Percentiles rank a stretch among this genome's conserved stretches.
phyloP scores from a whole-genome alignment of 2,329 filamentous ascomycete genomes.

The Colletotrichum destructivum region DNA sequence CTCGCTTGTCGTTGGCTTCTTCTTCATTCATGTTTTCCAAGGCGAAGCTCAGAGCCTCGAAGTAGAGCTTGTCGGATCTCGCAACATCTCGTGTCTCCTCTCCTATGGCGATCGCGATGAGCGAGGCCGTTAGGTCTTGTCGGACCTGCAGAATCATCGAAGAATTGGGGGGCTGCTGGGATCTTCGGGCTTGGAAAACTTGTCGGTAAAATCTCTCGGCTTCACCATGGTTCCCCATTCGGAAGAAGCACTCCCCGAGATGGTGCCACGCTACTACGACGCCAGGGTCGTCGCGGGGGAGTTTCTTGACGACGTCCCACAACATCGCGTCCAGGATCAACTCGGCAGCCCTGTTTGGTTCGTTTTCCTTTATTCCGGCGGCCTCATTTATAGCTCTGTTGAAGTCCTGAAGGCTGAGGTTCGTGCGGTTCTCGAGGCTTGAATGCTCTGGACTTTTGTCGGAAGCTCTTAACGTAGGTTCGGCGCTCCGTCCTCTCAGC shows the following conservation, averaged over 20 bases:
- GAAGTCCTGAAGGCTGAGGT: slow-evolving; percentile 6
- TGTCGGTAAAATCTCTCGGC: slow-evolving; percentile 10
- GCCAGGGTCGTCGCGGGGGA: not conserved
- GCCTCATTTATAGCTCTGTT: not conserved
- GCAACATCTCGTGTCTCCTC: not conserved
- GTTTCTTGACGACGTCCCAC: slow-evolving; percentile 8
- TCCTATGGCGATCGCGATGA: not conserved
- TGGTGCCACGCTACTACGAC: slow-evolving; percentile 12
- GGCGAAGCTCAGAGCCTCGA: slow-evolving; percentile 11
- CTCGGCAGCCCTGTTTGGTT: not conserved
- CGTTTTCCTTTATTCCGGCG: not conserved
- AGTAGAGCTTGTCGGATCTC: not conserved
- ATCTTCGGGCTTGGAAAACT: not conserved
- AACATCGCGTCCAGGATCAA: slow-evolving; percentile 13
- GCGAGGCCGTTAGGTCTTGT: not conserved
- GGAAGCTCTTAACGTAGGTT: slow-evolving; percentile 3
- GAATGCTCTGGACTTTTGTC: not conserved
- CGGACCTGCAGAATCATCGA: not conserved
- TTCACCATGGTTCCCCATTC: not conserved
- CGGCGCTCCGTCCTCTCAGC: not conserved
- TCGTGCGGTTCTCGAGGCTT: slow-evolving; percentile 4
- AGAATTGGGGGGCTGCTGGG: slow-evolving; percentile 1
- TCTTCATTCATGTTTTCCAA: not conserved
- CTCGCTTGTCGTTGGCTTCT: not conserved
- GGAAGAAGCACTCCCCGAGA: slow-evolving; percentile 6